Percentiles rank a stretch among this genome's conserved stretches.
Conservation (phyloP, 495 filamentous ascomycete genomes). For the Penicillium mononematosum region DNA sequence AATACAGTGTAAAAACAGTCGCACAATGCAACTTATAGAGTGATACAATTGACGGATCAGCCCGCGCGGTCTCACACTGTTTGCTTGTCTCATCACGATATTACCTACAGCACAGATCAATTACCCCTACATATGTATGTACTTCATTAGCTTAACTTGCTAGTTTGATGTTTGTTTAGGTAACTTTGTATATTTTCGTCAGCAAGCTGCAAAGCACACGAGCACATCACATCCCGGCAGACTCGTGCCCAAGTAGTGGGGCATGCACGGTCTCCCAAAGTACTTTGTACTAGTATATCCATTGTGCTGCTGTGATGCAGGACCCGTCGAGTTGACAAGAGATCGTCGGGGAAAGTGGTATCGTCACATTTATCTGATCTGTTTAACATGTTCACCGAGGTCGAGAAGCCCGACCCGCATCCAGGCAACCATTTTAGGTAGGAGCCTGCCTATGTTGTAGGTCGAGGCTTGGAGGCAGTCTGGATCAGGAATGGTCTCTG, state of each 20-base stretch:
- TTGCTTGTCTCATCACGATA: constrained; percentile 6
- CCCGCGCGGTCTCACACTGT: constrained; percentile 3
- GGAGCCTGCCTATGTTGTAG: neutral
- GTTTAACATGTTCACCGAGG: constrained; percentile 1
- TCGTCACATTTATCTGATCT: neutral
- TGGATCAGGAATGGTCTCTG: neutral
- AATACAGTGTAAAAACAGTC: neutral
- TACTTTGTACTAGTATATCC: neutral
- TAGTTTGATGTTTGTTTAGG: constrained; percentile 1
- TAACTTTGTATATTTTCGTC: neutral
- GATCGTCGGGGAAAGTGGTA: constrained; percentile 1
- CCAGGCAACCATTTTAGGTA: neutral
- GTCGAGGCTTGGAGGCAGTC: neutral
- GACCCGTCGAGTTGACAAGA: constrained; percentile 1
- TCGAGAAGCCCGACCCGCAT: neutral
- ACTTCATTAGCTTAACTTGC: constrained; percentile 6
- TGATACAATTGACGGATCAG: constrained; percentile 3
- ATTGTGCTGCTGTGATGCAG: constrained; percentile 10
- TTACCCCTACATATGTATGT: neutral
- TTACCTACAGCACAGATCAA: constrained; percentile 4
- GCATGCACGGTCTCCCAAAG: constrained; percentile 15
- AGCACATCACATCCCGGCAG: constrained; percentile 5
- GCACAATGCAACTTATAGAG: constrained; percentile 1
- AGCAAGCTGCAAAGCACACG: constrained; percentile 11
- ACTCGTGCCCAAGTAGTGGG: constrained; percentile 15